These are phyloP conservation scores for Dillenia suffruticosa DNA, from an alignment of 164 flowering plant species.

Conservation along the genomic window DNA sequence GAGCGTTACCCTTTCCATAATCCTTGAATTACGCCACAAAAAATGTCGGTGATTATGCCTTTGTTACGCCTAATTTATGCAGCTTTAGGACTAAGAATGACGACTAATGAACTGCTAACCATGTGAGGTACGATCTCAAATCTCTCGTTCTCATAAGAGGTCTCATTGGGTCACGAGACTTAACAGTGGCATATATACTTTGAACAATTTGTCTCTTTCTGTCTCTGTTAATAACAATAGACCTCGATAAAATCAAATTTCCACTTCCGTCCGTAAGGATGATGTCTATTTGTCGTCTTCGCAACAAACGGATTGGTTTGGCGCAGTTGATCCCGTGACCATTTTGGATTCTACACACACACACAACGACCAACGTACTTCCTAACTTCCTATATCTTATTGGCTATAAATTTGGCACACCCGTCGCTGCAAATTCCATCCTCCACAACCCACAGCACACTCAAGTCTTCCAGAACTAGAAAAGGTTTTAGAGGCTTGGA, in stretches of 20 bases:
- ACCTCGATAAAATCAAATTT: background rate
- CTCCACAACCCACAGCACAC: constrained; percentile 1
- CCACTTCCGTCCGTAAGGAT: background rate
- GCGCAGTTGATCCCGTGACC: constrained; percentile 60
- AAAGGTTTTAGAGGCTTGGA: background rate
- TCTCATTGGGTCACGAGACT: no score
- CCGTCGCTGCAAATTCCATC: background rate
- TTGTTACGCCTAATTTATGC: no score
- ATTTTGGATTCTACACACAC: background rate
- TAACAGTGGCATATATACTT: no score
- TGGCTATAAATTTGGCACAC: constrained; percentile 22
- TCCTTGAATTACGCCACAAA: no score
- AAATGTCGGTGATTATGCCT: no score
- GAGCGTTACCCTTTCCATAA: no score
- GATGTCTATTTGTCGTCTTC: constrained; percentile 6
- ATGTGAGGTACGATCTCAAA: no score
- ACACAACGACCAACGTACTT: constrained; percentile 35
- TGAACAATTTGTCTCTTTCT: background rate
- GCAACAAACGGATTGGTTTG: constrained; percentile 14
- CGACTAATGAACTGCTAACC: no score
- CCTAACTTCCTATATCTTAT: constrained; percentile 7
- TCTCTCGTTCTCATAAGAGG: no score
- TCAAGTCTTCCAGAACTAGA: background rate
- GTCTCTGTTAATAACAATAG: background rate
- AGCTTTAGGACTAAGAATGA: no score